Percentiles rank a stretch among this genome's conserved stretches.
Conservation (phyloP, 2,329 filamentous ascomycete species). For the Botrytis medusae region DNA sequence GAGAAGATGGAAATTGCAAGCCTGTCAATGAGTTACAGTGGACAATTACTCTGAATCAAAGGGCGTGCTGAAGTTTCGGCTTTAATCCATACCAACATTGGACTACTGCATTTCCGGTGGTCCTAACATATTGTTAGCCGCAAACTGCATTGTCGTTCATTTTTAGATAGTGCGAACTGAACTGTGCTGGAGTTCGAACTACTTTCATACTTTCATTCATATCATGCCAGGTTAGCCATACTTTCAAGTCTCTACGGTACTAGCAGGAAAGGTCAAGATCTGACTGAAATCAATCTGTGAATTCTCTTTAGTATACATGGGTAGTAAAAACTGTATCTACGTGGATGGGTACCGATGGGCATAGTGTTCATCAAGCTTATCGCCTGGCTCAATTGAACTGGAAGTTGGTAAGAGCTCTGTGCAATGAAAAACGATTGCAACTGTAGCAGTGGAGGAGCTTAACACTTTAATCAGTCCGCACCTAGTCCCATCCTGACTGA, state of each 20-base stretch:
- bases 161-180: neutral
- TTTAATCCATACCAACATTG: neutral
- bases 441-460: neutral
- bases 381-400: neutral
- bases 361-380: neutral
- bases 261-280: neutral
- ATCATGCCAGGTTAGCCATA: neutral
- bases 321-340: neutral
- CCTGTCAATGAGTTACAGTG: neutral
- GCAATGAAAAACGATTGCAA: neutral
- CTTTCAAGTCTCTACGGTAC: no score
- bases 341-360: neutral
- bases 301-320: neutral
- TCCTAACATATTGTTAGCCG: neutral
- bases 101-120: neutral
- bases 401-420: no score
- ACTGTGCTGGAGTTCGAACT: neutral
- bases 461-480: neutral
- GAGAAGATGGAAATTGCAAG: neutral
- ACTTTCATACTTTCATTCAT: neutral
- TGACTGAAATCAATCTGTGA: neutral
- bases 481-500: neutral
- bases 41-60: neutral
- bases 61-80: neutral
- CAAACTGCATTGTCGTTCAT: neutral